Conservation (phyloP, 176 grass and related monocot genomes). For the Carex kokanica region DNA sequence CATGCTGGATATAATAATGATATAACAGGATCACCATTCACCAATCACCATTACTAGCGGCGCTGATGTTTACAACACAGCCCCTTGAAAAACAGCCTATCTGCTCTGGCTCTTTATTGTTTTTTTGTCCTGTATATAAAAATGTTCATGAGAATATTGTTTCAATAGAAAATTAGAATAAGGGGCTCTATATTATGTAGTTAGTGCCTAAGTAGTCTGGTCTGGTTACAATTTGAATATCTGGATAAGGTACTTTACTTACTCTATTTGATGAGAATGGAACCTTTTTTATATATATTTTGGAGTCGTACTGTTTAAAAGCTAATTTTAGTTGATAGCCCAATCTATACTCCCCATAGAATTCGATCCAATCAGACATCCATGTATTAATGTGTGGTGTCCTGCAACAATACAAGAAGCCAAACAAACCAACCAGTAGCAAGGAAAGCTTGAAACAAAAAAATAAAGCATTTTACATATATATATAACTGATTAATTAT, state of each 20-base stretch:
- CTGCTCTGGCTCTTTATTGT: conserved; percentile 40
- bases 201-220: background rate
- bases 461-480: background rate
- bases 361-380: too few relatives aligned
- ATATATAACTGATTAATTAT: background rate
- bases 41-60: conserved; percentile 40
- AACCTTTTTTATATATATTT: conserved; percentile 67
- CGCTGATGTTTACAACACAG: conserved; percentile 62
- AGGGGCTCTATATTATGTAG: background rate
- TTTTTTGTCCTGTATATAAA: conserved; percentile 35
- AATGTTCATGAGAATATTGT: background rate
- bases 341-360: background rate
- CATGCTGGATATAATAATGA: conserved; percentile 54
- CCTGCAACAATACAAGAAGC: background rate
- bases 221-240: background rate
- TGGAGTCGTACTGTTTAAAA: conserved; percentile 42
- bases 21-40: conserved; percentile 60
- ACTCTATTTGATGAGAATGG: background rate
- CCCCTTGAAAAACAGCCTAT: conserved; percentile 54
- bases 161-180: background rate
- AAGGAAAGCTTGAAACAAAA: background rate
- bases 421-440: background rate
- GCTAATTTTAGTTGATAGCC: conserved; percentile 60
- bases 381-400: too few relatives aligned
- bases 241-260: background rate